phyloP scores from a whole-genome alignment of 179 eudicot genomes.

The Camellia oleifera region DNA sequence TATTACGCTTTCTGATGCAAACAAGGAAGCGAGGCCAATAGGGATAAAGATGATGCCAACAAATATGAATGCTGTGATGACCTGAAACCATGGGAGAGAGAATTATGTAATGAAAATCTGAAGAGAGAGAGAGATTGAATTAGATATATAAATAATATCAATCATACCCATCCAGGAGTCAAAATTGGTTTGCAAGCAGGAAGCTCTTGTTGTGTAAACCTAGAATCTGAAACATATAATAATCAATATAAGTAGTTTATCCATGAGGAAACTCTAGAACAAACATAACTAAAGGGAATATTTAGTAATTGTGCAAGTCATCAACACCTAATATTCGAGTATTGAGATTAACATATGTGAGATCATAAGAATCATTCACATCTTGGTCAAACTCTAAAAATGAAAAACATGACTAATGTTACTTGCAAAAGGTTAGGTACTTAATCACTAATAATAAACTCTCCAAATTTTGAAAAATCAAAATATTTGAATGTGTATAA shows the following conservation, averaged over 20 bases:
- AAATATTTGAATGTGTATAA: no score
- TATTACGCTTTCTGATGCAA: slow-evolving; percentile 44
- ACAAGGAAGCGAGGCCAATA: slow-evolving; percentile 37
- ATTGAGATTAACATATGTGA: no score
- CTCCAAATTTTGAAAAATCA: no score
- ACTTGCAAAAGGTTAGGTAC: no score
- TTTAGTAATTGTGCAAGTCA: neutral
- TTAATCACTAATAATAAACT: no score
- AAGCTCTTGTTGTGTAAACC: slow-evolving; percentile 45
- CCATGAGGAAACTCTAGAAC: neutral
- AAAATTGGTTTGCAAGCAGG: slow-evolving; percentile 52
- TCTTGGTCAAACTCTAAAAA: neutral
- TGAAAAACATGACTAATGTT: neutral
- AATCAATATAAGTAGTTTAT: neutral
- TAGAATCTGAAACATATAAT: slow-evolving; percentile 55
- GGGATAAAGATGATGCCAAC: slow-evolving; percentile 38
- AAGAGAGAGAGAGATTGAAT: neutral
- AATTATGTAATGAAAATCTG: neutral
- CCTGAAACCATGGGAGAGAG: slow-evolving; percentile 24
- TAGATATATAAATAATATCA: neutral
- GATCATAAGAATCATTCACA: neutral
- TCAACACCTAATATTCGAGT: neutral
- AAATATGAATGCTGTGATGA: slow-evolving; percentile 35
- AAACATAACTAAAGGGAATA: neutral
- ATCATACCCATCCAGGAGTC: slow-evolving; percentile 42